phyloP scores from a whole-genome alignment of 306 rosid genomes.

The Glycine latifolia region DNA sequence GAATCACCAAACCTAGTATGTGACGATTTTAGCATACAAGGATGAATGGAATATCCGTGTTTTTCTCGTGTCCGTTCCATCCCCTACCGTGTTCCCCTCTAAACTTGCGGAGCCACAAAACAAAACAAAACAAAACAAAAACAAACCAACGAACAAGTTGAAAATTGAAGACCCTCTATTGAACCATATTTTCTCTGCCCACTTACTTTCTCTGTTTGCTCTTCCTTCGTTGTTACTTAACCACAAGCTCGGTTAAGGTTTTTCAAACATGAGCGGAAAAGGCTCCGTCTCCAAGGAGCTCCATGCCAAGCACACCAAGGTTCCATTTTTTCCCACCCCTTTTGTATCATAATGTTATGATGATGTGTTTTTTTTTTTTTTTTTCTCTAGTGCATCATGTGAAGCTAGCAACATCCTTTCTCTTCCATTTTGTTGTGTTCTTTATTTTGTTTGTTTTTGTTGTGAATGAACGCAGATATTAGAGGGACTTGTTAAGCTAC shows the following conservation, averaged over 20 bases:
- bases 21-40: background rate
- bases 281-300: constrained; percentile 89
- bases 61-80: constrained; percentile 27
- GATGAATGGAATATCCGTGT: constrained; percentile 29
- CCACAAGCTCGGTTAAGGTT: constrained; percentile 12
- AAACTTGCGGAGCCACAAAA: constrained; percentile 50
- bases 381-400: background rate
- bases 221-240: constrained; percentile 37
- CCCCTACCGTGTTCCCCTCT: constrained; percentile 47
- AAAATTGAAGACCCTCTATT: background rate
- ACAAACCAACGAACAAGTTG: background rate
- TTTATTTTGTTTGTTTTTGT: background rate
- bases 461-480: constrained; percentile 65
- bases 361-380: background rate
- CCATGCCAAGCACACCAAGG: constrained; percentile 81
- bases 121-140: background rate
- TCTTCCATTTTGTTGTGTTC: background rate
- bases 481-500: constrained; percentile 81
- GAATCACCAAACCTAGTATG: background rate
- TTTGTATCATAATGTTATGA: background rate
- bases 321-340: constrained; percentile 13
- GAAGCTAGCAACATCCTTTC: background rate
- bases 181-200: background rate
- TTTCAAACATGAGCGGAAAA: constrained; percentile 72
- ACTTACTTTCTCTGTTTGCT: constrained; percentile 15